Evolutionary conservation across 129 eudicot genomes (phyloP).

Genomic region (Glebionis coronaria): DNA sequence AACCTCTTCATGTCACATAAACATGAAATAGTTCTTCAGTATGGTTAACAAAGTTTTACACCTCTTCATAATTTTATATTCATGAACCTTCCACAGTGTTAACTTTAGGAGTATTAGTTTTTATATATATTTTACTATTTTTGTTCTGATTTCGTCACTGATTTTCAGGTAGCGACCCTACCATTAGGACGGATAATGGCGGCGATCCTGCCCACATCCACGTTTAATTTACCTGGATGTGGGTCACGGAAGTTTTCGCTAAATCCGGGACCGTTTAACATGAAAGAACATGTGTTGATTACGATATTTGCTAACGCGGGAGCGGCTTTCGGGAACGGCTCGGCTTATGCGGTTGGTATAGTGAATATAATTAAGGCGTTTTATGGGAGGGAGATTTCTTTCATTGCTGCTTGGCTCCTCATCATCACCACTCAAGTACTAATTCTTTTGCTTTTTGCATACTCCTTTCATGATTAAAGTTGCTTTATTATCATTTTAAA

Average conservation of each 20-base stretch:
- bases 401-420: conserved; percentile 68
- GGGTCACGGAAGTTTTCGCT: conserved; percentile 48
- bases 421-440: conserved; percentile 65
- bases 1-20: too few relatives aligned
- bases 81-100: too few relatives aligned
- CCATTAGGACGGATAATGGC: conserved; percentile 81
- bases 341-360: conserved; percentile 83
- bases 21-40: too few relatives aligned
- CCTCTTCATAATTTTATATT: too few relatives aligned
- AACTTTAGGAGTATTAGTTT: too few relatives aligned
- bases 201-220: conserved; percentile 40
- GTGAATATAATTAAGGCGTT: conserved; percentile 66
- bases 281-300: conserved; percentile 84
- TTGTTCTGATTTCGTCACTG: too few relatives aligned
- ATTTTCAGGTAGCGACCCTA: conserved; percentile 51
- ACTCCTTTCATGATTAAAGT: neutral
- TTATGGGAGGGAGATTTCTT: conserved; percentile 48
- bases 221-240: conserved; percentile 39
- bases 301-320: conserved; percentile 89
- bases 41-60: too few relatives aligned
- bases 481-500: neutral
- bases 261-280: conserved; percentile 88
- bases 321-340: conserved; percentile 62
- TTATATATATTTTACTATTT: too few relatives aligned
- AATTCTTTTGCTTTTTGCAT: neutral